Conservation (phyloP, 345 rosid genomes). For the Boechera retrofracta region DNA sequence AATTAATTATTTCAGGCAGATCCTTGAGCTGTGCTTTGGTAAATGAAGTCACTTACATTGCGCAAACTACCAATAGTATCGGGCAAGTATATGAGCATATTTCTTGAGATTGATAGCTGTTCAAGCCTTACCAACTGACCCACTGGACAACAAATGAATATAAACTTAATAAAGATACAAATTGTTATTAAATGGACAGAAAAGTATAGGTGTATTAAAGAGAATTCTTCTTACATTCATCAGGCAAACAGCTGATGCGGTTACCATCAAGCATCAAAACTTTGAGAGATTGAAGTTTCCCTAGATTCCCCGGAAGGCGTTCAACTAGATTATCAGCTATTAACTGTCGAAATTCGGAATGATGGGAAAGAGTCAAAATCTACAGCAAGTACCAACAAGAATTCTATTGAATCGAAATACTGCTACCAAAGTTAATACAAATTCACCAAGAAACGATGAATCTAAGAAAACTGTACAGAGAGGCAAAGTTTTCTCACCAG, state of each 20-base stretch:
- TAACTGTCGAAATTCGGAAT: conserved; percentile 54
- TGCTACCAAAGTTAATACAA: not conserved
- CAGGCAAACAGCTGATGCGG: conserved; percentile 74
- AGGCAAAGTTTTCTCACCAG: conserved; percentile 57
- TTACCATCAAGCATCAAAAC: conserved; percentile 87
- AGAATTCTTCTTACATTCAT: conserved; percentile 78
- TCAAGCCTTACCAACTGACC: conserved; percentile 96
- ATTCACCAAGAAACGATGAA: not conserved
- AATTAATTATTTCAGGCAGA: not conserved
- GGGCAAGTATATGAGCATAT: conserved; percentile 72
- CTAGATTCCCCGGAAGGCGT: conserved; percentile 75
- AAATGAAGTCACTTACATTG: conserved; percentile 63
- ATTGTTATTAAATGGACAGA: not conserved
- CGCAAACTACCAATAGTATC: conserved; percentile 96
- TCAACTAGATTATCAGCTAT: conserved; percentile 72
- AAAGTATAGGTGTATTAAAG: conserved; percentile 30
- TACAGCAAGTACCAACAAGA: not conserved
- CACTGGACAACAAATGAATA: conserved; percentile 53
- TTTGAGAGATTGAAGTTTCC: conserved; percentile 89
- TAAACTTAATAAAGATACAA: not conserved
- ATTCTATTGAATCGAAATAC: not conserved
- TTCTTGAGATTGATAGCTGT: conserved; percentile 74
- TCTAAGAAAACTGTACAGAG: not conserved
- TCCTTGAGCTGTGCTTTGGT: conserved; percentile 27
- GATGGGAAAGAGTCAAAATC: not conserved